phyloP scores from a whole-genome alignment of 2,329 filamentous ascomycete species.

The Didymella keratinophila region DNA sequence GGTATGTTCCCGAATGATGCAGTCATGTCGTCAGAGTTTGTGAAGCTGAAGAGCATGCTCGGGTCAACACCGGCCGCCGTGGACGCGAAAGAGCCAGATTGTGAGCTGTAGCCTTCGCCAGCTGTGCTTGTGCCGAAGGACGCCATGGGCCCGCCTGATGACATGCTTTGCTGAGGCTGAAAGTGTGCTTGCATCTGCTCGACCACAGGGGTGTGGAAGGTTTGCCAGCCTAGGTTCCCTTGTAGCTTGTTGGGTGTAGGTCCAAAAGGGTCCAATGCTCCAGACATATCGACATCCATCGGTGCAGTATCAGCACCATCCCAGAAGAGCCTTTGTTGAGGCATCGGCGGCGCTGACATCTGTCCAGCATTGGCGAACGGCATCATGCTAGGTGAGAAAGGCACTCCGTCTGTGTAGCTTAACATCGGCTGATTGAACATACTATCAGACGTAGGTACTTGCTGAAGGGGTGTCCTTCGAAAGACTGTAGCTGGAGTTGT shows the following conservation, averaged over 20 bases:
- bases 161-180: conserved; percentile 42
- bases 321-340: conserved; percentile 57
- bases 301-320: conserved; percentile 42
- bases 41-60: conserved; percentile 56
- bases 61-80: conserved; percentile 57
- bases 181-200: conserved; percentile 48
- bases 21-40: conserved; percentile 36
- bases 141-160: conserved; percentile 32
- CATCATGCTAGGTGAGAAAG: conserved; percentile 66
- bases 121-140: conserved; percentile 36
- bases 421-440: conserved; percentile 51
- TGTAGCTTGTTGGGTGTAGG: conserved; percentile 47
- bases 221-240: conserved; percentile 42
- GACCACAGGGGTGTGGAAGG: conserved; percentile 38
- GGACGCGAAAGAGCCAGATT: conserved; percentile 44
- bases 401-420: conserved; percentile 60
- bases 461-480: conserved; percentile 49
- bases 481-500: conserved; percentile 52
- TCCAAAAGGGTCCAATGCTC: conserved; percentile 45
- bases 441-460: conserved; percentile 35
- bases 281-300: conserved; percentile 48
- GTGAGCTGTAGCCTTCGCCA: conserved; percentile 31
- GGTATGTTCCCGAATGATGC: conserved; percentile 41
- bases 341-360: conserved; percentile 64
- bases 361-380: conserved; percentile 61